Evolutionary conservation across 2,329 filamentous ascomycete species (phyloP).

Genomic region (Alternaria atra): DNA sequence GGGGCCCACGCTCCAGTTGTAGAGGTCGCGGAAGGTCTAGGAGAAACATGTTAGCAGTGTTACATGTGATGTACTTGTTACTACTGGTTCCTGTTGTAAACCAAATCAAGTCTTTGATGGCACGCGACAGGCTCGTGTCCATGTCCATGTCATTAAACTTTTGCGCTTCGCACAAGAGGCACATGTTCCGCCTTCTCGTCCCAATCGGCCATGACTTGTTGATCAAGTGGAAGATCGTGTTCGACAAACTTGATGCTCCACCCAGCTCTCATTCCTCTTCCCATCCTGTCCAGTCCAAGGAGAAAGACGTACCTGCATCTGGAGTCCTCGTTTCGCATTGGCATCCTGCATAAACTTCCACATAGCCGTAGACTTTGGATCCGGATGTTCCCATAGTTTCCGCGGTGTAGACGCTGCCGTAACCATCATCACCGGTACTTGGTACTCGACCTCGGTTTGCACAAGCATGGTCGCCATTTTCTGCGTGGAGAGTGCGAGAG

Average conservation of each 20-base stretch:
- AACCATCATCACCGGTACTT: background rate
- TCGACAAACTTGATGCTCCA: background rate
- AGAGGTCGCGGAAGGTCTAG: constrained; percentile 74
- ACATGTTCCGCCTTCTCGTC: background rate
- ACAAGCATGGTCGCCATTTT: constrained; percentile 1
- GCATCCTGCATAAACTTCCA: constrained; percentile 63
- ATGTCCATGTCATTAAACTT: background rate
- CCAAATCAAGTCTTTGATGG: background rate
- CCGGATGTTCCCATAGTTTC: constrained; percentile 59
- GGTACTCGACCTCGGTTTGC: constrained; percentile 2
- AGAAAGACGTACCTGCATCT: constrained; percentile 62
- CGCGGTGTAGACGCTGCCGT: constrained; percentile 39
- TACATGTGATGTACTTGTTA: background rate
- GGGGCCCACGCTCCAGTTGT: constrained; percentile 70
- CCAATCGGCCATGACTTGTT: background rate
- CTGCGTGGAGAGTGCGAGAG: too few relatives aligned
- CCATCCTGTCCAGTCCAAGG: background rate
- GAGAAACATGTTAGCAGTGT: background rate
- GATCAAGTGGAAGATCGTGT: background rate
- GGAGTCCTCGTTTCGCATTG: constrained; percentile 66
- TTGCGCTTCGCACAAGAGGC: background rate
- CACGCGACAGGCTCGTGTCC: background rate
- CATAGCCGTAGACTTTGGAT: constrained; percentile 55
- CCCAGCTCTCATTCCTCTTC: background rate
- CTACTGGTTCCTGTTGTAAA: background rate